Conservation (phyloP, 2,329 filamentous ascomycete species). For the Botrytis pseudocinerea region DNA sequence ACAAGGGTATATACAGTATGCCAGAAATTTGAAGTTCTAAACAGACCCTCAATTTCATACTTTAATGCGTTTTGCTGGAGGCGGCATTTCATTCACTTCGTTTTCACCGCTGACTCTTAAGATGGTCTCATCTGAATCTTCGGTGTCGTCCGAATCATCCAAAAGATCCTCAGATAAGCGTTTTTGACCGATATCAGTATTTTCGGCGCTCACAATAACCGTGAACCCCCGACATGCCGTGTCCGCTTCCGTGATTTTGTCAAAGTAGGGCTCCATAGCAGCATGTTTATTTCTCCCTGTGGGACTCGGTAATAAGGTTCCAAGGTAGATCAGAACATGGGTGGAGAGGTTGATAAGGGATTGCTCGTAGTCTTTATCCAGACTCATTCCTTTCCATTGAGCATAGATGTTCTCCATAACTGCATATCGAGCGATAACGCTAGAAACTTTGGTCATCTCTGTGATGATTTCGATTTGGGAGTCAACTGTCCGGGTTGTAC, state of each 20-base stretch:
- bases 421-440: slow-evolving; percentile 27
- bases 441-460: slow-evolving; percentile 19
- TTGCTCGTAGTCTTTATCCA: slow-evolving; percentile 14
- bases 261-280: neutral
- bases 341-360: slow-evolving; percentile 22
- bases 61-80: neutral
- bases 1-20: neutral
- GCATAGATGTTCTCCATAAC: slow-evolving; percentile 29
- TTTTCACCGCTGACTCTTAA: neutral
- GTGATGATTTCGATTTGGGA: neutral
- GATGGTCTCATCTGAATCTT: neutral
- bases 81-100: neutral
- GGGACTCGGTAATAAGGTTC: neutral
- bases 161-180: neutral
- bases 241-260: neutral
- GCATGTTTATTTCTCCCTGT: neutral
- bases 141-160: slow-evolving; percentile 19
- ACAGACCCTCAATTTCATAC: neutral
- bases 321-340: slow-evolving; percentile 20
- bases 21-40: neutral
- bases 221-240: slow-evolving; percentile 2
- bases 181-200: neutral
- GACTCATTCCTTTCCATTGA: slow-evolving; percentile 26
- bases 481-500: neutral
- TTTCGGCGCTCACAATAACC: neutral